Evolutionary conservation across 1,139 yeast genomes (phyloP).

Genomic region (Yamadazyma sp.): DNA sequence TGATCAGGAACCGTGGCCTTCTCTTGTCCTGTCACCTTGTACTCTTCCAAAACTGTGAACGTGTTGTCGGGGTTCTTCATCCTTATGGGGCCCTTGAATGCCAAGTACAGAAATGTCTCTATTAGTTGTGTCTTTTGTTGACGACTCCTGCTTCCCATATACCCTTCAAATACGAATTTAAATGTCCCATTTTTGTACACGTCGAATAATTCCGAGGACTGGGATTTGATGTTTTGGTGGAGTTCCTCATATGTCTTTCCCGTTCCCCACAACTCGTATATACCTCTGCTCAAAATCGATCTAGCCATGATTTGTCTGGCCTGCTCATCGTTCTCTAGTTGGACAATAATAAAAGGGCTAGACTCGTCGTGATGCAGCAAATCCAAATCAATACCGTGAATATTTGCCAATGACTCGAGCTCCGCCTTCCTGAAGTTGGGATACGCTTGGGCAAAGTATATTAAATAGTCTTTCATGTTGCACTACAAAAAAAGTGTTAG

Average conservation of each 20-base stretch:
- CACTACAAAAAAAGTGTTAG: neutral
- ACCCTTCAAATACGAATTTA: constrained; percentile 80
- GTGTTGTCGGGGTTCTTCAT: constrained; percentile 77
- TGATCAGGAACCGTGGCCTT: constrained; percentile 54
- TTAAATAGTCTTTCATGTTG: constrained; percentile 58
- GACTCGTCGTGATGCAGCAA: constrained; percentile 56
- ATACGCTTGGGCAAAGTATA: constrained; percentile 83
- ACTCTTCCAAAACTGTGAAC: constrained; percentile 76
- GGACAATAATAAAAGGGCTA: constrained; percentile 71
- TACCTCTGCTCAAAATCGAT: constrained; percentile 69
- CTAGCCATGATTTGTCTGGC: constrained; percentile 66
- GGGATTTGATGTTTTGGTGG: constrained; percentile 51
- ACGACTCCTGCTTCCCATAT: constrained; percentile 62
- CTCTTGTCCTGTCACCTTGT: constrained; percentile 49
- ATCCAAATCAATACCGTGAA: constrained; percentile 57
- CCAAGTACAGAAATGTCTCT: constrained; percentile 70
- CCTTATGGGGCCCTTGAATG: constrained; percentile 71
- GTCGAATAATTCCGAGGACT: constrained; percentile 26
- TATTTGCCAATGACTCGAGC: constrained; percentile 76
- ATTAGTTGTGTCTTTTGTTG: constrained; percentile 60
- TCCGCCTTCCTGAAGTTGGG: constrained; percentile 80
- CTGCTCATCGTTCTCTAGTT: constrained; percentile 60
- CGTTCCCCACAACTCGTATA: constrained; percentile 84
- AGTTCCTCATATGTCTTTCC: constrained; percentile 58
- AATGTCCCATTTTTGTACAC: constrained; percentile 51